Conservation (phyloP, 805 yeast genomes). For the Candida tibetensis region DNA sequence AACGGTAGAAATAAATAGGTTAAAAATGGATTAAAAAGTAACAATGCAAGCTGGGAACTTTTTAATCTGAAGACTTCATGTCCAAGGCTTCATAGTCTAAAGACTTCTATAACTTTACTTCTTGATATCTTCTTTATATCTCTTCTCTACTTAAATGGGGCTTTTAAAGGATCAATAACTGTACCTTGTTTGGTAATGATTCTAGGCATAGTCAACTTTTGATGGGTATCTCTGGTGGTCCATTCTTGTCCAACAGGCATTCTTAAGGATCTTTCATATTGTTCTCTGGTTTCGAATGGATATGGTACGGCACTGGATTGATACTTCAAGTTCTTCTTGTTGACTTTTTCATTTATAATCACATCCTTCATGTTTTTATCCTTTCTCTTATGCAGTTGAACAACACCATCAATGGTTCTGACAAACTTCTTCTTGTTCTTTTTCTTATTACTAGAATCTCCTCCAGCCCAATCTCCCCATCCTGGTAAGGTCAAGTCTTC, state of each 20-base stretch:
- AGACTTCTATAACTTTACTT: background rate
- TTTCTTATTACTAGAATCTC: slow-evolving; percentile 20
- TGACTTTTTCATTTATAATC: slow-evolving; percentile 82
- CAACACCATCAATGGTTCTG: slow-evolving; percentile 75
- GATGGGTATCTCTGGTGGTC: slow-evolving; percentile 86
- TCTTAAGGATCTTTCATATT: slow-evolving; percentile 88
- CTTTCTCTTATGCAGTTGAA: slow-evolving; percentile 63
- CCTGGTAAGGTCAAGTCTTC: slow-evolving; percentile 89
- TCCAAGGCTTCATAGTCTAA: no score
- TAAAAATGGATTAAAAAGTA: no score
- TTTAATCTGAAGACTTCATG: no score
- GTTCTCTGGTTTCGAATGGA: slow-evolving; percentile 91
- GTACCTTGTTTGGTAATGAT: slow-evolving; percentile 83
- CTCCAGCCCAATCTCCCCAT: slow-evolving; percentile 98
- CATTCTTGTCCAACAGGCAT: slow-evolving; percentile 98
- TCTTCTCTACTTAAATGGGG: slow-evolving; percentile 71
- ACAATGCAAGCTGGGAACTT: no score
- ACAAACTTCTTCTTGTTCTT: slow-evolving; percentile 61
- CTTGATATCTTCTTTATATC: no score
- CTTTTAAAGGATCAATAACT: slow-evolving; percentile 87
- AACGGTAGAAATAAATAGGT: no score
- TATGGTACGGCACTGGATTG: slow-evolving; percentile 89
- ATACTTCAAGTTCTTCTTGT: slow-evolving; percentile 82
- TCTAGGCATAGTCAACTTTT: slow-evolving; percentile 83
- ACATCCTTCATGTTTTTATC: slow-evolving; percentile 78